Conservation (phyloP, 202 grass and related monocot genomes). For the Digitaria exilis region DNA sequence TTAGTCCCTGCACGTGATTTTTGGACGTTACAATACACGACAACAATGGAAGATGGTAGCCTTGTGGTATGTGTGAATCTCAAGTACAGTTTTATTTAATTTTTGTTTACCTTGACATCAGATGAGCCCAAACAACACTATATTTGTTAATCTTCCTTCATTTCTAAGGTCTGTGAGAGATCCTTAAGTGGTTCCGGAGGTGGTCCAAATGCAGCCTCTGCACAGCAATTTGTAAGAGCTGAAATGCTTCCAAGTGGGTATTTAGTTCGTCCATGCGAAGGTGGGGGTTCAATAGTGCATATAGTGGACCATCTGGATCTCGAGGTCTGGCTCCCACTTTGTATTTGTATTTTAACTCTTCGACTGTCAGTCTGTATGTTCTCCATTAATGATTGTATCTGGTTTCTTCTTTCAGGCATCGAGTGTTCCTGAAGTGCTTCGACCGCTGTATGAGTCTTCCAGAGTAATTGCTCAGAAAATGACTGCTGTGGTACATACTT, state of each 20-base stretch:
- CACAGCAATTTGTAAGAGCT: slow-evolving; percentile 92
- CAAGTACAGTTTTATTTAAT: neutral
- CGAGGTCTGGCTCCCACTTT: slow-evolving; percentile 54
- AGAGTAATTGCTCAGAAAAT: slow-evolving; percentile 95
- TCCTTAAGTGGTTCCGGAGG: slow-evolving; percentile 92
- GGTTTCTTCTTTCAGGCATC: slow-evolving; percentile 58
- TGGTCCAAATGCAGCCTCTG: slow-evolving; percentile 71
- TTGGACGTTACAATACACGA: slow-evolving; percentile 93
- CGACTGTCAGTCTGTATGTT: neutral
- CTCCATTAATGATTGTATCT: slow-evolving; percentile 3
- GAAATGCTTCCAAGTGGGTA: slow-evolving; percentile 97
- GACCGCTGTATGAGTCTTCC: slow-evolving; percentile 90
- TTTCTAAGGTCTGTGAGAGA: slow-evolving; percentile 83
- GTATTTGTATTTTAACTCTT: neutral
- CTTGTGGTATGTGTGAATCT: slow-evolving; percentile 75
- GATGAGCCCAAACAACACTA: neutral
- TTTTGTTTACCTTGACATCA: neutral
- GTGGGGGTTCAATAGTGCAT: slow-evolving; percentile 89
- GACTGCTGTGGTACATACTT: slow-evolving; percentile 69
- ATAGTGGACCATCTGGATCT: slow-evolving; percentile 98
- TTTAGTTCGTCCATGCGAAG: slow-evolving; percentile 89
- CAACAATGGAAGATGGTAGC: slow-evolving; percentile 84
- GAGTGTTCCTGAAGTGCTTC: slow-evolving; percentile 92
- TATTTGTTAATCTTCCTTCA: slow-evolving; percentile 32
- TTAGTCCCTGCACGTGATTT: slow-evolving; percentile 96